phyloP scores from a whole-genome alignment of 2,329 filamentous ascomycete species.

The Trichoderma citrinoviride region DNA sequence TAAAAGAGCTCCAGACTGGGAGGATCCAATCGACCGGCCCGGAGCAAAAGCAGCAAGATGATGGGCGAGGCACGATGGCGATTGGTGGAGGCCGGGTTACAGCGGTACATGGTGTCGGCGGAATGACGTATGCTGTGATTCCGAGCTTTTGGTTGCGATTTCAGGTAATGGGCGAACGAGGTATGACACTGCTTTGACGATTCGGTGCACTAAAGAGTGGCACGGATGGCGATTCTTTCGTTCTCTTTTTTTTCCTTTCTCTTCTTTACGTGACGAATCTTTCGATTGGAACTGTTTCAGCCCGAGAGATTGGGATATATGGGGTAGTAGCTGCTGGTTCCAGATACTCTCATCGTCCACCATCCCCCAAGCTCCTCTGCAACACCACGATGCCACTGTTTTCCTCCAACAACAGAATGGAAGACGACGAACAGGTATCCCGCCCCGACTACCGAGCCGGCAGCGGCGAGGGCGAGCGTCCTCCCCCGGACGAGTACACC shows the following conservation, averaged over 20 bases:
- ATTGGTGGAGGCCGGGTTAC: slow-evolving; percentile 9
- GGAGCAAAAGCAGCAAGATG: slow-evolving; percentile 4
- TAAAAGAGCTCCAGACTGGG: background rate
- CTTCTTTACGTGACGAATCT: background rate
- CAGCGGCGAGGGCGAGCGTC: slow-evolving; percentile 25
- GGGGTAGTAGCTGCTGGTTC: background rate
- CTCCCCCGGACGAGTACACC: slow-evolving; percentile 51
- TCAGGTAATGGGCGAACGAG: background rate
- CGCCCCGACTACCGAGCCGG: background rate
- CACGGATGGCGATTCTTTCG: background rate
- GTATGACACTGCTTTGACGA: slow-evolving; percentile 18
- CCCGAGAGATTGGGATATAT: background rate
- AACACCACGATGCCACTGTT: slow-evolving; percentile 36
- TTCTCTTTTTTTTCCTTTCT: background rate
- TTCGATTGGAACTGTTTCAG: background rate
- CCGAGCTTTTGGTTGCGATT: background rate
- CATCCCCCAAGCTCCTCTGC: background rate
- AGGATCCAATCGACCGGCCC: background rate
- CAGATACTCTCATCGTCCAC: background rate
- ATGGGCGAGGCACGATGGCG: background rate
- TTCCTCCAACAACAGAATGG: slow-evolving; percentile 30
- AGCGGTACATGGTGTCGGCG: background rate
- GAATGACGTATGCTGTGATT: slow-evolving; percentile 12
- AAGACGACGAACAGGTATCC: slow-evolving; percentile 25
- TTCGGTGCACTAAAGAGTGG: background rate